A percentile compares a stretch with the other conserved stretches of the same genome.
These are phyloP conservation scores for Blumeriella jaapii DNA, from an alignment of 2,329 filamentous ascomycete genomes.

Conservation along the genomic window DNA sequence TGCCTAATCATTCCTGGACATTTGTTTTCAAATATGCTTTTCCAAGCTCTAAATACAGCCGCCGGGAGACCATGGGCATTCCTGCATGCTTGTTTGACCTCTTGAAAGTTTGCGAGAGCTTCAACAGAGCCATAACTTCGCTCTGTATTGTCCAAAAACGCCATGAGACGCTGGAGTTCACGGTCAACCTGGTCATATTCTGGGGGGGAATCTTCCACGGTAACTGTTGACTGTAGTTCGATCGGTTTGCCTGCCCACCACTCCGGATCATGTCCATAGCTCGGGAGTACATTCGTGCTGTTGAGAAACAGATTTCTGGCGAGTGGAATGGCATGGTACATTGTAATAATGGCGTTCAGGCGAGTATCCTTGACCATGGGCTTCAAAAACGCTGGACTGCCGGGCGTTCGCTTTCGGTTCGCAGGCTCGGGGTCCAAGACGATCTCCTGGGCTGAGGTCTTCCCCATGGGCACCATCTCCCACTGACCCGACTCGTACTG, in stretches of 20 bases:
- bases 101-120: conserved; percentile 29
- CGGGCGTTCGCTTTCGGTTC: conserved; percentile 33
- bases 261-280: conserved; percentile 43
- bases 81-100: conserved; percentile 13
- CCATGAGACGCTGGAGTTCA: conserved; percentile 51
- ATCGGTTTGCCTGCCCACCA: conserved; percentile 53
- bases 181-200: conserved; percentile 24
- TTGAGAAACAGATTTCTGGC: conserved; percentile 43
- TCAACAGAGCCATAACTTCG: conserved; percentile 47
- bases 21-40: conserved; percentile 8
- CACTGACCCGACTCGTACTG: conserved; percentile 45
- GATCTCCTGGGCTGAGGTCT: conserved; percentile 24
- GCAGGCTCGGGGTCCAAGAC: conserved; percentile 28
- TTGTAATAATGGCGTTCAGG: conserved; percentile 44
- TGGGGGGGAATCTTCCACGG: conserved; percentile 11
- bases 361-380: conserved; percentile 29
- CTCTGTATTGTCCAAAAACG: conserved; percentile 49
- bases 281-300: conserved; percentile 30
- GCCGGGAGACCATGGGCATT: conserved; percentile 17
- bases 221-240: conserved; percentile 7
- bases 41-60: conserved; percentile 21
- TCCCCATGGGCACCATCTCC: conserved; percentile 41
- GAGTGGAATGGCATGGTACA: conserved; percentile 48
- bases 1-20: conserved; percentile 13
- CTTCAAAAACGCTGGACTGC: conserved; percentile 41